These are phyloP conservation scores for Trametes maxima DNA, from an alignment of 768 basidiomycete species.

Conservation along the genomic window DNA sequence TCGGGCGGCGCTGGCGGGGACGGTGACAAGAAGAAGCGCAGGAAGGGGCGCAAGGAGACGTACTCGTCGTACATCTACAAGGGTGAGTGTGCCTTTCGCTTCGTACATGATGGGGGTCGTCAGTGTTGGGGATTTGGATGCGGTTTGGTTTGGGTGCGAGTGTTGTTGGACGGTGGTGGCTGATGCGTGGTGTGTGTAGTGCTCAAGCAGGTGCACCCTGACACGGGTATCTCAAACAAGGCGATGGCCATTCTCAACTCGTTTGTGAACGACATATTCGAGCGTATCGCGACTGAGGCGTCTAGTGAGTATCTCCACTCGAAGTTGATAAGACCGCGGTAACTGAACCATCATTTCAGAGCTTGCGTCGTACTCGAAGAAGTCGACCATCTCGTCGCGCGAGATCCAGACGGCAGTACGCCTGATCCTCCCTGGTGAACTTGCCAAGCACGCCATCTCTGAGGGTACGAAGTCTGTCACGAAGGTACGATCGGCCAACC, in stretches of 20 bases:
- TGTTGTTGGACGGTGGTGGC: neutral
- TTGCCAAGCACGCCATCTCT: conserved; percentile 98
- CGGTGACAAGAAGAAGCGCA: conserved; percentile 77
- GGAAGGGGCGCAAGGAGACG: conserved; percentile 88
- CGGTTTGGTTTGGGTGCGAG: conserved; percentile 8
- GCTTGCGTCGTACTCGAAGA: conserved; percentile 97
- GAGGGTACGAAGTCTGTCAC: conserved; percentile 85
- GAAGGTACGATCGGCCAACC: conserved; percentile 40
- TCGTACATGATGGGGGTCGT: too few relatives aligned
- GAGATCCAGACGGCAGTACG: conserved; percentile 98
- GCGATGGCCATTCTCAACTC: conserved; percentile 91
- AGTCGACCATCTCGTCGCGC: conserved; percentile 97
- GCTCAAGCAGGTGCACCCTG: conserved; percentile 96
- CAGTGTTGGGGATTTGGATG: neutral
- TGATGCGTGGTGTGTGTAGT: conserved; percentile 46
- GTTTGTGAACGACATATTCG: conserved; percentile 94
- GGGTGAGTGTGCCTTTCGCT: conserved; percentile 47
- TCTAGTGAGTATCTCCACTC: conserved; percentile 60
- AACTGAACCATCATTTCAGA: conserved; percentile 46
- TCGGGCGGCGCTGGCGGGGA: conserved; percentile 53
- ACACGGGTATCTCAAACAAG: conserved; percentile 98
- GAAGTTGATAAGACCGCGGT: neutral
- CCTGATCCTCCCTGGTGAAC: conserved; percentile 94
- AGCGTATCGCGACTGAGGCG: conserved; percentile 87
- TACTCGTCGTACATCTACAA: conserved; percentile 97